phyloP scores from a whole-genome alignment of 169 alveolate genomes.

The Pseudocohnilembus persalinus region DNA sequence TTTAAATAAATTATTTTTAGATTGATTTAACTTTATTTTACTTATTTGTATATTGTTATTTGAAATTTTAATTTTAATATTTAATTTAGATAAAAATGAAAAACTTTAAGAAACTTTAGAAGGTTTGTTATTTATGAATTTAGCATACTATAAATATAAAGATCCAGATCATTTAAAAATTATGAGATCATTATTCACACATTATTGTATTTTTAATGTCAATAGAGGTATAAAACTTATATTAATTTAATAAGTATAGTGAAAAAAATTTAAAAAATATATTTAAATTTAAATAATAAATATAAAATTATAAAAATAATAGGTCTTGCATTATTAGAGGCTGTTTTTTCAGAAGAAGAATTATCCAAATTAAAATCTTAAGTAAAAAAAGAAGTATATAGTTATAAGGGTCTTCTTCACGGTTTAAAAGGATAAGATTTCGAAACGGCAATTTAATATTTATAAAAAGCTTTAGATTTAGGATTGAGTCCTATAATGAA shows the following conservation, averaged over 20 bases:
- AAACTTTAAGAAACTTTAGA: neutral
- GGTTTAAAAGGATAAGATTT: neutral
- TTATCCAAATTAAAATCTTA: too few species aligned
- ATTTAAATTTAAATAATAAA: too few species aligned
- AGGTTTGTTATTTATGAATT: constrained; percentile 11
- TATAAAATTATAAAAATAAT: too few species aligned
- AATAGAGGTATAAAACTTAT: constrained; percentile 3
- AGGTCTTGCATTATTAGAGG: neutral
- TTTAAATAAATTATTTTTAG: neutral
- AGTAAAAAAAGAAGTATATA: neutral
- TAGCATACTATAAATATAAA: constrained; percentile 15
- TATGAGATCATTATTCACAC: constrained; percentile 11
- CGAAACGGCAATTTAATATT: neutral
- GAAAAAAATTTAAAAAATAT: too few species aligned
- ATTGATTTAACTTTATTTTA: neutral
- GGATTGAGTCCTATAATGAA: neutral
- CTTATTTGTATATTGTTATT: neutral
- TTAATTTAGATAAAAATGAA: constrained; percentile 7
- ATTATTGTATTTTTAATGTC: constrained; percentile 16
- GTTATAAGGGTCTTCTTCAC: neutral
- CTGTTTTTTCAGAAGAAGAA: neutral
- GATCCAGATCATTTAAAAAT: constrained; percentile 13
- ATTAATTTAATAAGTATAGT: too few species aligned
- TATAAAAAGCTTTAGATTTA: neutral
- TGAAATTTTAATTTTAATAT: neutral